A percentile compares a stretch with the other conserved stretches of the same genome.
Conservation (phyloP, 1,139 yeast species). For the Groenewaldozyma auringiensis region DNA sequence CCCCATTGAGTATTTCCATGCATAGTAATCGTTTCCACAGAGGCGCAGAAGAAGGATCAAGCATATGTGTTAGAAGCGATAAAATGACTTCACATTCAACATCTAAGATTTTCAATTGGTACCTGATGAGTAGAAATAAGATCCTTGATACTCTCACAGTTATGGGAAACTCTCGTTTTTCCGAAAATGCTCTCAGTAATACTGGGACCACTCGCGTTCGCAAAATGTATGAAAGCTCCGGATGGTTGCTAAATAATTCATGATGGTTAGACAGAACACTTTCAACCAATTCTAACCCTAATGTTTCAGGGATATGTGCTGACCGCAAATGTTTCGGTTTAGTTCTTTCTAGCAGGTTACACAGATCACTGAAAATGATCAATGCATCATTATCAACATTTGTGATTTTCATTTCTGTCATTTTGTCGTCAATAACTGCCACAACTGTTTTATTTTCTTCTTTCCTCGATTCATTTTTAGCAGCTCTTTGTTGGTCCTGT, state of each 20-base stretch:
- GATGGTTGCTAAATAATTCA: slow-evolving; percentile 46
- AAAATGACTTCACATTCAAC: slow-evolving; percentile 77
- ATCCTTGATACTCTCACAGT: slow-evolving; percentile 70
- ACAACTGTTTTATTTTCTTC: slow-evolving; percentile 14
- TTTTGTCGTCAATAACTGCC: slow-evolving; percentile 38
- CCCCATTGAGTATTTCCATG: slow-evolving; percentile 58
- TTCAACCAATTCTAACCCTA: slow-evolving; percentile 76
- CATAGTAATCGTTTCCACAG: slow-evolving; percentile 68
- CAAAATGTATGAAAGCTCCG: slow-evolving; percentile 57
- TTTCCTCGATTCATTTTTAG: slow-evolving; percentile 7
- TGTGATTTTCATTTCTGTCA: slow-evolving; percentile 36
- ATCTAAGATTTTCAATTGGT: slow-evolving; percentile 53
- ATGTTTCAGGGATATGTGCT: slow-evolving; percentile 51
- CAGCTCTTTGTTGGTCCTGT: slow-evolving; percentile 30
- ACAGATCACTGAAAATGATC: slow-evolving; percentile 61
- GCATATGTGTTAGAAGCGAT: slow-evolving; percentile 60
- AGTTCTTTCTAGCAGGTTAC: slow-evolving; percentile 56
- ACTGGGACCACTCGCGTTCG: slow-evolving; percentile 68
- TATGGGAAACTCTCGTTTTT: slow-evolving; percentile 55
- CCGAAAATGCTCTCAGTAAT: slow-evolving; percentile 57
- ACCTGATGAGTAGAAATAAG: slow-evolving; percentile 49
- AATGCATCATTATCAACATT: slow-evolving; percentile 61
- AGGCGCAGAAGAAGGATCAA: slow-evolving; percentile 45
- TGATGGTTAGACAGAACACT: slow-evolving; percentile 55
- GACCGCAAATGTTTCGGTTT: slow-evolving; percentile 47